Base-by-base conservation (phyloP, 2,329 filamentous ascomycete species). In the Xylariomycetidae sp. region DNA sequence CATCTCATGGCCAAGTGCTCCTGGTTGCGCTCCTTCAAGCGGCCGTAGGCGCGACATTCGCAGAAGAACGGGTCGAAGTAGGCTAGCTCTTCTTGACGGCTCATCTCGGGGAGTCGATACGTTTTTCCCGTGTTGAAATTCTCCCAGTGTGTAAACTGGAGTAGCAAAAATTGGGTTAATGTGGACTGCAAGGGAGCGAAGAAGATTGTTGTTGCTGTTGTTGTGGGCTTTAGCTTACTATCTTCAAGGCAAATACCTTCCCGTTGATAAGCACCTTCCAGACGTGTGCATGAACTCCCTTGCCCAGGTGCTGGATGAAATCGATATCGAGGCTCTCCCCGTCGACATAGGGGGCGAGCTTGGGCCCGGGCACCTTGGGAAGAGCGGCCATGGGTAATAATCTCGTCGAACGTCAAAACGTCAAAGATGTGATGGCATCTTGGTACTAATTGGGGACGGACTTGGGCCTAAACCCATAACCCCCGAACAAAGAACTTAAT, bases 181-280 rank as follows among this genome's bases (percentile, higher is more conserved):
- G 8, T 6, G 11, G 15, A 18, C 23, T 16, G n/a, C n/a, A n/a
- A n/a, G n/a, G n/a, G n/a, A n/a, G n/a, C n/a, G n/a, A n/a, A n/a
- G n/a, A n/a, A n/a, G n/a, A n/a, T n/a, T n/a, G n/a, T n/a, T n/a
- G n/a, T n/a, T n/a, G n/a, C n/a, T n/a, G n/a, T n/a, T n/a, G n/a
- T n/a, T n/a, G n/a, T n/a, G n/a, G n/a, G n/a, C n/a, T n/a, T n/a
- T n/a, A n/a, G n/a, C n/a, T n/a, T 34, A 35, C 40, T 23, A 42
- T 37, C 19, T 40, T 42, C 31, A 40, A 14, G 4, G 37, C 29
- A 25, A 33, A 40, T 10, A 16, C 13, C 2, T 33, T 6, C 2
- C 15, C 15, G 15, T 37, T 22, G 14, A 37, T 42, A 5, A 10
- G 11, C 4, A 37, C 40, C 23, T 42, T 37, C 40, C 40, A 42